Percentiles rank a stretch among this genome's conserved stretches.
Conservation (phyloP, 306 rosid genomes). For the Malus orientalis region DNA sequence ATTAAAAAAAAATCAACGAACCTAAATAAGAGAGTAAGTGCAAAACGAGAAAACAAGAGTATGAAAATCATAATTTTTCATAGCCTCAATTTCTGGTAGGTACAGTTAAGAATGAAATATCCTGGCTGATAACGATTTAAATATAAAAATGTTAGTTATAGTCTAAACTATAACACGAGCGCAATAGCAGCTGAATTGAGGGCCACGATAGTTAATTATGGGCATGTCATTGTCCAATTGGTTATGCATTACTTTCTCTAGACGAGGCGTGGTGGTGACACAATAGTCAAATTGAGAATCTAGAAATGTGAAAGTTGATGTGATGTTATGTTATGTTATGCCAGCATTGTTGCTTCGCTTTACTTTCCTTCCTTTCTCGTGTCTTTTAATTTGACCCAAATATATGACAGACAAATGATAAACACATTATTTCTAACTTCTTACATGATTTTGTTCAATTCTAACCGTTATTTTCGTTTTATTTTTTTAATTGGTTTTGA, state of each 20-base stretch:
- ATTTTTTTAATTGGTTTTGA: not conserved
- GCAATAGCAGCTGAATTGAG: not conserved
- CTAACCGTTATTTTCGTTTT: not conserved
- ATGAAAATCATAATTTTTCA: not conserved
- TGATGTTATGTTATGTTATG: not conserved
- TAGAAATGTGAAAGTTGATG: not conserved
- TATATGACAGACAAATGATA: no score
- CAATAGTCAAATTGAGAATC: not conserved
- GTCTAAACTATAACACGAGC: not conserved
- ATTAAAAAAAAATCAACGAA: no score
- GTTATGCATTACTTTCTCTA: not conserved
- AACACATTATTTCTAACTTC: no score
- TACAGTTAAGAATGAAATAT: not conserved
- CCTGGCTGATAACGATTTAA: no score
- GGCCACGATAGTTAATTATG: not conserved
- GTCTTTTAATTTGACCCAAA: not conserved
- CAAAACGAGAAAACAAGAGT: no score
- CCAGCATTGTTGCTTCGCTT: not conserved
- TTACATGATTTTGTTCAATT: no score
- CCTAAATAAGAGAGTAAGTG: no score
- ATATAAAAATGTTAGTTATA: no score
- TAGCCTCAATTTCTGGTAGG: not conserved
- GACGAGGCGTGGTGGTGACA: not conserved
- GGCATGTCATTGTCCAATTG: not conserved
- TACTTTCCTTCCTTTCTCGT: not conserved